Conservation (phyloP, 2,329 filamentous ascomycete genomes). For the Talaromyces sp. region DNA sequence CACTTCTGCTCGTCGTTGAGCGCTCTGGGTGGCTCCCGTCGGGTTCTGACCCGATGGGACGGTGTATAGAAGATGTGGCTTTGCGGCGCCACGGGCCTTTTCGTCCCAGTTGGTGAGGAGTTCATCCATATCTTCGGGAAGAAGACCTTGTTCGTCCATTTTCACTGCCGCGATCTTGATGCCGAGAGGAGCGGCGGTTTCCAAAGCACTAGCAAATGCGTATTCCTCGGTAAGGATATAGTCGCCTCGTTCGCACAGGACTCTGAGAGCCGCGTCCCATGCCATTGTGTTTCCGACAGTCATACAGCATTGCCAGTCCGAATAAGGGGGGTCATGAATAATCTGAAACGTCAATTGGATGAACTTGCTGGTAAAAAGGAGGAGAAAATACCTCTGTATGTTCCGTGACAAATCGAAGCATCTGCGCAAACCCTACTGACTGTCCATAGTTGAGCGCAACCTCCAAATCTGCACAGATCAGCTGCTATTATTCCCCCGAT, state of each 20-base stretch:
- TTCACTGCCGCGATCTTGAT: conserved; percentile 58
- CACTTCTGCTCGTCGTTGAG: conserved; percentile 64
- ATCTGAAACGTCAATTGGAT: conserved; percentile 45
- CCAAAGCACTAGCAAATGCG: conserved; percentile 75
- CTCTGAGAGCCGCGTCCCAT: conserved; percentile 76
- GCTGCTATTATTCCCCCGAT: conserved; percentile 10
- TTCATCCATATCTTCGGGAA: conserved; percentile 60
- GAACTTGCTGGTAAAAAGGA: neutral
- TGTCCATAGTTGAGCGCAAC: conserved; percentile 93
- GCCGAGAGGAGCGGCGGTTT: conserved; percentile 62
- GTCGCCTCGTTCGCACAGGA: conserved; percentile 75
- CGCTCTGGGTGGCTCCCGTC: conserved; percentile 76
- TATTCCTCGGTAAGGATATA: conserved; percentile 84
- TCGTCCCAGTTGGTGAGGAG: conserved; percentile 65
- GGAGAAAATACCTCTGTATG: conserved; percentile 66
- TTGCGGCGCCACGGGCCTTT: conserved; percentile 53
- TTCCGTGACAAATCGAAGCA: conserved; percentile 87
- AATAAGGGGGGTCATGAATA: conserved; percentile 79
- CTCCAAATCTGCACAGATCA: conserved; percentile 61
- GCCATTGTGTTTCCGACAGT: conserved; percentile 82
- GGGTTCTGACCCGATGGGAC: conserved; percentile 86
- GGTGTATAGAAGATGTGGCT: conserved; percentile 67
- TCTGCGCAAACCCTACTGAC: conserved; percentile 76
- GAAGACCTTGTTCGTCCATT: conserved; percentile 65
- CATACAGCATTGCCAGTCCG: conserved; percentile 83